Evolutionary conservation across 116 monocot species (phyloP).

Genomic region (Iris pallida): DNA sequence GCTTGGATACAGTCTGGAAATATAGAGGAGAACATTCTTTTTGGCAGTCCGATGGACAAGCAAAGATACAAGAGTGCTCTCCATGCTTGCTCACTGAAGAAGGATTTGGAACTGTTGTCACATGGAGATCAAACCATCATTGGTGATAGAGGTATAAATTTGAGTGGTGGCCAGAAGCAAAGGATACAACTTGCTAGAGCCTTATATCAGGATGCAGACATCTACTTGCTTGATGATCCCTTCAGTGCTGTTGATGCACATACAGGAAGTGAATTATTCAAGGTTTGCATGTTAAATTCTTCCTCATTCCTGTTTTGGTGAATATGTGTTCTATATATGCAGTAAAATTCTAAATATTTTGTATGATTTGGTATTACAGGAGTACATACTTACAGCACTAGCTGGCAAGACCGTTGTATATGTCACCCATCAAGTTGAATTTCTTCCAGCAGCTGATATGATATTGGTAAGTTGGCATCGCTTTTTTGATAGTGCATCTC

Average conservation of each 20-base stretch:
- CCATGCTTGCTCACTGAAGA: slow-evolving; percentile 85
- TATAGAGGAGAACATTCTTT: slow-evolving; percentile 87
- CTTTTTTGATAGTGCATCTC: background rate
- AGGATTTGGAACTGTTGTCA: slow-evolving; percentile 78
- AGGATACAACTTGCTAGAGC: slow-evolving; percentile 96
- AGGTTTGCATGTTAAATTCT: slow-evolving; percentile 36
- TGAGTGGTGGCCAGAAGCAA: slow-evolving; percentile 98
- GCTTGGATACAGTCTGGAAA: slow-evolving; percentile 98
- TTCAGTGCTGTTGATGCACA: slow-evolving; percentile 98
- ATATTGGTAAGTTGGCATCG: slow-evolving; percentile 54
- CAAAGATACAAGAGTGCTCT: slow-evolving; percentile 70
- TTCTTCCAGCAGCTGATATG: slow-evolving; percentile 83
- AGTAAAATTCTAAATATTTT: background rate
- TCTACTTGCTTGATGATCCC: slow-evolving; percentile 96
- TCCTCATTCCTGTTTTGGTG: background rate
- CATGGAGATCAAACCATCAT: slow-evolving; percentile 97
- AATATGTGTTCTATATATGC: background rate
- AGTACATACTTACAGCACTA: slow-evolving; percentile 76
- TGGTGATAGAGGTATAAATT: slow-evolving; percentile 94
- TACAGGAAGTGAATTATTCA: slow-evolving; percentile 84
- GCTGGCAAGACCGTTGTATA: slow-evolving; percentile 80
- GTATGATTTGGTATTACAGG: slow-evolving; percentile 34
- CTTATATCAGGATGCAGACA: slow-evolving; percentile 94
- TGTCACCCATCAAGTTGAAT: slow-evolving; percentile 99
- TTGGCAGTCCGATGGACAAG: slow-evolving; percentile 81